These are phyloP conservation scores for Tulasnella sp. DNA, from an alignment of 768 basidiomycete species.

Conservation along the genomic window DNA sequence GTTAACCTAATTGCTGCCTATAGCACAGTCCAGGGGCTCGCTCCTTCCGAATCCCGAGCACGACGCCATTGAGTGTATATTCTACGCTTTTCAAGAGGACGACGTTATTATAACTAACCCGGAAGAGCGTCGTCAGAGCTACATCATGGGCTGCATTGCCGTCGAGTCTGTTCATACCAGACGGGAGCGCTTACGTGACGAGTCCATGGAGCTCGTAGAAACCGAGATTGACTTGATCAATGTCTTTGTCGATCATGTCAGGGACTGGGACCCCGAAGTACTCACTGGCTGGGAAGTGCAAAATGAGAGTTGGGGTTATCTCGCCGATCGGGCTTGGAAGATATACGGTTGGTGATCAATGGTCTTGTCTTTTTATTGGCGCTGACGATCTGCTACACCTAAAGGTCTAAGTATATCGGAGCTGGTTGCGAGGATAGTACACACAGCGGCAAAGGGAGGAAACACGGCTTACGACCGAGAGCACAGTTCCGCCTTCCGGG, in stretches of 20 bases:
- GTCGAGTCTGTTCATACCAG: conserved; percentile 29
- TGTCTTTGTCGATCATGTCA: conserved; percentile 54
- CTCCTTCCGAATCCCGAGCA: conserved; percentile 52
- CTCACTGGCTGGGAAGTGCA: conserved; percentile 89
- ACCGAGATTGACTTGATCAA: conserved; percentile 77
- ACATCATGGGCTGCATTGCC: conserved; percentile 41
- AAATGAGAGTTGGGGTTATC: conserved; percentile 79
- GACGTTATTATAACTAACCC: conserved; percentile 27
- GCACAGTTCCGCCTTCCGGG: conserved; percentile 70
- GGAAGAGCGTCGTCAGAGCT: conserved; percentile 24
- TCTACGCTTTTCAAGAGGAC: conserved; percentile 58
- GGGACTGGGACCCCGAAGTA: conserved; percentile 80
- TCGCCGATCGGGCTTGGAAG: conserved; percentile 47
- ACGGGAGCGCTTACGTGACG: conserved; percentile 33
- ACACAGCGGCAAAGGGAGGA: conserved; percentile 25
- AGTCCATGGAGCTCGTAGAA: conserved; percentile 40
- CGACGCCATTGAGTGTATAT: conserved; percentile 55
- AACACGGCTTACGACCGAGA: conserved; percentile 57
- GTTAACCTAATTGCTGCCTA: not conserved
- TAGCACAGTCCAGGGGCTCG: conserved; percentile 48
- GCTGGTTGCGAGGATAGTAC: conserved; percentile 62
- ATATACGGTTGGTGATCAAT: conserved; percentile 38
- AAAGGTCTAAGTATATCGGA: conserved; percentile 62
- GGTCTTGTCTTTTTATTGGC: not conserved
- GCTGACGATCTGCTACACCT: not conserved